Base-by-base conservation (phyloP, 805 yeast genomes). In the Hagleromyces aurorensis region DNA sequence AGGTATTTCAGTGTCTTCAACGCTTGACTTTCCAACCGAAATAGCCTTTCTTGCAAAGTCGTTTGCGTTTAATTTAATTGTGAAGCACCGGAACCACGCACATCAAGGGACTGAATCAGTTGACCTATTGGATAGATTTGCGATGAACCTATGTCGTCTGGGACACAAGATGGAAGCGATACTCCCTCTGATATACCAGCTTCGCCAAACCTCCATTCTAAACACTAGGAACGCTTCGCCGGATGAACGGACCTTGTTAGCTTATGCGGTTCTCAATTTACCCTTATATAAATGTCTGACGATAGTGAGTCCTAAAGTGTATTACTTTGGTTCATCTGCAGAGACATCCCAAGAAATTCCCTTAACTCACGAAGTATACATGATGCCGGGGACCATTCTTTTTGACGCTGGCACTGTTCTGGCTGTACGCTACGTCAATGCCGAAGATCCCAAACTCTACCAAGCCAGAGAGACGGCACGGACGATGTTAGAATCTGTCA, bases 401-500 rank as follows among this genome's bases (percentile, higher is more conserved):
- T 28, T 46, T 6, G 45, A 46, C 27, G 41, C 43, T 2, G 51
- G 51, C 3, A 27, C 23, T 14, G 34, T 40, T 15, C 20, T 44
- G 4, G 40, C 34, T 4, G 32, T 44, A 12, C 23, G 50, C 19
- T 38, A 36, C 28, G 16, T 33, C 10, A 11, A 25, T 8, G 26
- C 27, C 7, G 13, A 16, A 6, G 27, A 32, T 16, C 17, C 15
- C 19, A 14, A 23, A 8, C n/a, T 21, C 9, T 19, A 17, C 14
- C 11, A 13, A 4, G 27, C 32, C n/a, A 27, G 21, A 24, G 15
- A 28, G 16, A 6, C 16, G 5, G 41, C 41, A 7, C 5, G 12
- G 7, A 7, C 11, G 8, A 16, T 22, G 10, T 10, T 14, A 7
- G 16, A 19, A 6, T 6, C 20, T 15, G 15, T 12, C 6, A 15